Percentiles rank a stretch among this genome's conserved stretches.
Conservation (phyloP, 1,284 basidiomycete species). For the Prillingera fragicola region DNA sequence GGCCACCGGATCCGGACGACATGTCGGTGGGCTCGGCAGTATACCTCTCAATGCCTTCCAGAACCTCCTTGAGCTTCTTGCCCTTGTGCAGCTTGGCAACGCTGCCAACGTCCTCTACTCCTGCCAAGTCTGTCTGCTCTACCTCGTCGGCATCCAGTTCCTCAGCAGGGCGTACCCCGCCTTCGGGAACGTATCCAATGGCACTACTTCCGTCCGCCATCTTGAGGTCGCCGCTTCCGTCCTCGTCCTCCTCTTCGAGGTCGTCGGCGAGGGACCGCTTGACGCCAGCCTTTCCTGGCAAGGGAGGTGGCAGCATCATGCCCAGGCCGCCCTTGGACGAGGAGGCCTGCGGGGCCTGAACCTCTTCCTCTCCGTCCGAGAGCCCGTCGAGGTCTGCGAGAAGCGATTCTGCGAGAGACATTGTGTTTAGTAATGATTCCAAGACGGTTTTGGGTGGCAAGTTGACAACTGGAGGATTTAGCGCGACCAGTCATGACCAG, state of each 20-base stretch:
- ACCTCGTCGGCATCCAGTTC: conserved; percentile 90
- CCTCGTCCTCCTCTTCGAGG: conserved; percentile 16
- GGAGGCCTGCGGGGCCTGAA: conserved; percentile 14
- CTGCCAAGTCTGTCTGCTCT: conserved; percentile 79
- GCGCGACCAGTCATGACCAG: too few relatives aligned
- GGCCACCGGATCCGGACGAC: conserved; percentile 57
- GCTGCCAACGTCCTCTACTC: conserved; percentile 73
- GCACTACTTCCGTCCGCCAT: conserved; percentile 37
- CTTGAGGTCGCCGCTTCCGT: conserved; percentile 34
- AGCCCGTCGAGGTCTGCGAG: conserved; percentile 48
- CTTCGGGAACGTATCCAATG: conserved; percentile 68
- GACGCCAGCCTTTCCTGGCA: conserved; percentile 1
- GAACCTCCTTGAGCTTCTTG: conserved; percentile 74
- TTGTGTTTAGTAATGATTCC: too few relatives aligned
- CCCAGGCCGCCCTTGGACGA: conserved; percentile 16
- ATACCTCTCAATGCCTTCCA: conserved; percentile 86
- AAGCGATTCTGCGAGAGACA: conserved; percentile 49
- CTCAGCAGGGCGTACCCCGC: conserved; percentile 84
- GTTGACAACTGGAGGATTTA: too few relatives aligned
- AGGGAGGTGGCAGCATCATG: conserved; percentile 11
- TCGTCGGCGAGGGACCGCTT: conserved; percentile 15
- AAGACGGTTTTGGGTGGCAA: too few relatives aligned
- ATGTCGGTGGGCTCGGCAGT: conserved; percentile 68
- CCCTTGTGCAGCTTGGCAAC: conserved; percentile 85
- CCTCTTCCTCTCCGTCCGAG: conserved; percentile 41